A percentile compares a stretch with the other conserved stretches of the same genome.
These are phyloP conservation scores for Lactifluus pinguis DNA, from an alignment of 768 basidiomycete genomes.

Conservation along the genomic window DNA sequence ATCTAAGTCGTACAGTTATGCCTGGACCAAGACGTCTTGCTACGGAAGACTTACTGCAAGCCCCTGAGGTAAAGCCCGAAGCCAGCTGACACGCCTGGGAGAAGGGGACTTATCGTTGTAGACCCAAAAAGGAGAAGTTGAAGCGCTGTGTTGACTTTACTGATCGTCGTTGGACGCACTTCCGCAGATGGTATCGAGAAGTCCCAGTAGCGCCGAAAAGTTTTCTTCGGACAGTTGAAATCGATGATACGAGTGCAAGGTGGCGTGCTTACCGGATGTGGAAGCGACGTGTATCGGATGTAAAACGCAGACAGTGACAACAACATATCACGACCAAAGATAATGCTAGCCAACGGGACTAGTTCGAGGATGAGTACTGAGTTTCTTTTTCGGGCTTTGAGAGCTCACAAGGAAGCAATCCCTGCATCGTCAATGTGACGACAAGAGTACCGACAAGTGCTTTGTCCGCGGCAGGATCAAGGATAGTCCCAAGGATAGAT, in stretches of 20 bases:
- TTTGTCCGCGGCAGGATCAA: conserved; percentile 98
- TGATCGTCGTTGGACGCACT: conserved; percentile 87
- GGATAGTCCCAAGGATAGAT: conserved; percentile 87
- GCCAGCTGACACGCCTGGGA: conserved; percentile 49
- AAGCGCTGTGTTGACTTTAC: conserved; percentile 91
- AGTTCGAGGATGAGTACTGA: background rate
- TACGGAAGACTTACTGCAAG: conserved; percentile 26
- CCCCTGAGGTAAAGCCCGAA: conserved; percentile 65
- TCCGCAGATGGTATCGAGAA: conserved; percentile 93
- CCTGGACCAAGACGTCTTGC: background rate
- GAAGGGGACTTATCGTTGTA: conserved; percentile 77
- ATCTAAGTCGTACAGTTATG: conserved; percentile 36
- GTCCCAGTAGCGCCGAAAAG: conserved; percentile 89
- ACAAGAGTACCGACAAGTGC: conserved; percentile 90
- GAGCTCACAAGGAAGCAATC: conserved; percentile 66
- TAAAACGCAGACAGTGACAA: conserved; percentile 86
- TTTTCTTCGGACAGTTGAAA: conserved; percentile 51
- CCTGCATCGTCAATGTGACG: conserved; percentile 74
- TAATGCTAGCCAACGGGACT: conserved; percentile 82
- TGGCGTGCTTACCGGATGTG: conserved; percentile 61
- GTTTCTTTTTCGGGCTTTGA: background rate
- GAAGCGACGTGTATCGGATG: conserved; percentile 84
- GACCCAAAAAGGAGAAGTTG: conserved; percentile 87
- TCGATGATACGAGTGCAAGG: background rate
- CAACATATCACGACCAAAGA: conserved; percentile 83